phyloP scores from a whole-genome alignment of 768 basidiomycete genomes.

The Asterophora lycoperdoides region DNA sequence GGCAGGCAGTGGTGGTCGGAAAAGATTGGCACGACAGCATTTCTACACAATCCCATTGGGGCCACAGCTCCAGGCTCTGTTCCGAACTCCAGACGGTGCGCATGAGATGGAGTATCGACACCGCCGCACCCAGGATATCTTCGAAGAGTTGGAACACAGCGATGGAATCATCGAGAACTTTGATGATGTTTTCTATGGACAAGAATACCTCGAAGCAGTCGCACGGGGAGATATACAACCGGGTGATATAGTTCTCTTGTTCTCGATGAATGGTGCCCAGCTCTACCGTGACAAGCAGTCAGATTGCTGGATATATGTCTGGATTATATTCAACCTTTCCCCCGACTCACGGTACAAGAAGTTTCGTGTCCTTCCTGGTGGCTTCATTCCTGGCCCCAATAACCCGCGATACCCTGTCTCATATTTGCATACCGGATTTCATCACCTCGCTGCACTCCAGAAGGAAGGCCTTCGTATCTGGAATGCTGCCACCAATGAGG shows the following conservation, averaged over 20 bases:
- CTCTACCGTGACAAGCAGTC: constrained; percentile 29
- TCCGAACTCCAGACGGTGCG: too few species aligned
- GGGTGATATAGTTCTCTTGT: constrained; percentile 23
- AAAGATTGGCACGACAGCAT: background rate
- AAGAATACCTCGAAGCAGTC: background rate
- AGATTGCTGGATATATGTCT: constrained; percentile 31
- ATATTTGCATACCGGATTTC: constrained; percentile 7
- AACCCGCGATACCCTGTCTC: too few species aligned
- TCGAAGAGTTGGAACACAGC: background rate
- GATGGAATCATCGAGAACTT: background rate
- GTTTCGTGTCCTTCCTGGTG: too few species aligned
- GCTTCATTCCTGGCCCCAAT: too few species aligned
- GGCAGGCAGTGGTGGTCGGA: too few species aligned
- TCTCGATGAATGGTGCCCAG: constrained; percentile 31
- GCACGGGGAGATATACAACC: constrained; percentile 12
- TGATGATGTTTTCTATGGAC: constrained; percentile 1
- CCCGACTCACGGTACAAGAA: constrained; percentile 24
- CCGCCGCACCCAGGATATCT: background rate
- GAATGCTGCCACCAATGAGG: constrained; percentile 12
- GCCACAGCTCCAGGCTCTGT: constrained; percentile 1
- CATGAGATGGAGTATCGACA: too few species aligned
- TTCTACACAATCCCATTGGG: constrained; percentile 3
- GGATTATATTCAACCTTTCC: constrained; percentile 25
- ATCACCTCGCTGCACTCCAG: constrained; percentile 4
- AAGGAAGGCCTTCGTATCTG: too few species aligned